Conservation (phyloP, 139 green algal species). For the Micractinium sp. region DNA sequence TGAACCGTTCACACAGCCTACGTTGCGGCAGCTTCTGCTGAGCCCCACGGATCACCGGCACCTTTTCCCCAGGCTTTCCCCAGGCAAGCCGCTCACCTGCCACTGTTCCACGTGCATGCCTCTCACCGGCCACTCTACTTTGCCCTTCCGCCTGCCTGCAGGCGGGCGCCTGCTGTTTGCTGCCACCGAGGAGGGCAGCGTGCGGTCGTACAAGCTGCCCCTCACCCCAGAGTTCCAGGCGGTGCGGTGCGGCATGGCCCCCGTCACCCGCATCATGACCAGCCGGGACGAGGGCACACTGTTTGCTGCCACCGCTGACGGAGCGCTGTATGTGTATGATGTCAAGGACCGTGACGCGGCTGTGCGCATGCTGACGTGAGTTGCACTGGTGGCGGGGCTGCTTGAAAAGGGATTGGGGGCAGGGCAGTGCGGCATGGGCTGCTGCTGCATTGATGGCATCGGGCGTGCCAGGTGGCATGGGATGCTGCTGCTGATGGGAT, state of each 20-base stretch:
- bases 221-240: conserved; percentile 72
- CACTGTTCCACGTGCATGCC: not conserved
- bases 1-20: too few species aligned
- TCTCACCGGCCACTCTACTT: not conserved
- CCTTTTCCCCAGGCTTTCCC: too few species aligned
- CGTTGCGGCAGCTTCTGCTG: too few species aligned
- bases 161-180: conserved; percentile 78
- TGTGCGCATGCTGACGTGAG: conserved; percentile 17
- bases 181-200: conserved; percentile 69
- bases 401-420: too few species aligned
- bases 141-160: not conserved
- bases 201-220: conserved; percentile 87
- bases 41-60: too few species aligned
- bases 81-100: not conserved
- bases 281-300: conserved; percentile 77
- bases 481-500: not conserved
- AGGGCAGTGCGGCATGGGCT: not conserved
- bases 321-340: conserved; percentile 82
- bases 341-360: conserved; percentile 56
- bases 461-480: too few species aligned
- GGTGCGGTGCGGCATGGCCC: conserved; percentile 49
- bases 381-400: too few species aligned
- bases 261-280: conserved; percentile 74
- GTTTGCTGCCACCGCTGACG: conserved; percentile 78
- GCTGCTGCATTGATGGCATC: not conserved